Evolutionary conservation across 2,329 filamentous ascomycete genomes (phyloP).

Genomic region (Botrytis porri): DNA sequence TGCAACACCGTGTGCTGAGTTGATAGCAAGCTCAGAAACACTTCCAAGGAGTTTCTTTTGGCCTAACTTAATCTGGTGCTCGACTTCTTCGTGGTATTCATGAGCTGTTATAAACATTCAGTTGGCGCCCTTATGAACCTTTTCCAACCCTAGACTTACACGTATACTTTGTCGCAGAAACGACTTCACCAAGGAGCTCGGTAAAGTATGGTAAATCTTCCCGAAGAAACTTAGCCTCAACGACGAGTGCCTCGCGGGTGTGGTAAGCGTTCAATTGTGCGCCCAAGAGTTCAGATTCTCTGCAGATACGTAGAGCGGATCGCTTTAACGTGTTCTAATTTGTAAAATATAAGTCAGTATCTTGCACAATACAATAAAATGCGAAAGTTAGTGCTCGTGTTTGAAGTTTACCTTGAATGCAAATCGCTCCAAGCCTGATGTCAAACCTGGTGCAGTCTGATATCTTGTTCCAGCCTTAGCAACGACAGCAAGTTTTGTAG

Average conservation of each 20-base stretch:
- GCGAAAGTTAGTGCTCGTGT: slow-evolving; percentile 20
- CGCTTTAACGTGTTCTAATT: slow-evolving; percentile 77
- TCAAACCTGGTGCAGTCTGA: slow-evolving; percentile 83
- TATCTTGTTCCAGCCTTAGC: slow-evolving; percentile 93
- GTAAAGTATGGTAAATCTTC: slow-evolving; percentile 97
- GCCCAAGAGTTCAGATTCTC: slow-evolving; percentile 93
- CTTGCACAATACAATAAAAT: not conserved
- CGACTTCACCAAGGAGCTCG: slow-evolving; percentile 90
- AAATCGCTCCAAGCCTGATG: slow-evolving; percentile 88
- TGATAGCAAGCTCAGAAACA: slow-evolving; percentile 67
- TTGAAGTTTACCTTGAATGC: slow-evolving; percentile 78
- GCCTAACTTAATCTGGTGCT: slow-evolving; percentile 71
- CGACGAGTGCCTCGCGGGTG: slow-evolving; percentile 86
- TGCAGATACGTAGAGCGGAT: slow-evolving; percentile 86
- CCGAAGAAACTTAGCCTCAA: slow-evolving; percentile 92
- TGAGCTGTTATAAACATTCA: slow-evolving; percentile 57
- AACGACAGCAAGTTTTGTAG: slow-evolving; percentile 86
- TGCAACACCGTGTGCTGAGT: slow-evolving; percentile 80
- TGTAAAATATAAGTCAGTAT: slow-evolving; percentile 22
- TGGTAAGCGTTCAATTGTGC: slow-evolving; percentile 85
- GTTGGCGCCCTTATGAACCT: not conserved
- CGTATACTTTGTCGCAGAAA: slow-evolving; percentile 82
- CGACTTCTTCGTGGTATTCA: slow-evolving; percentile 86
- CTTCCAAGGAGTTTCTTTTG: slow-evolving; percentile 69
- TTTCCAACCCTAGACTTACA: slow-evolving; percentile 48